Evolutionary conservation across 2,329 filamentous ascomycete species (phyloP).

Genomic region (Thielaviopsis cerberus): DNA sequence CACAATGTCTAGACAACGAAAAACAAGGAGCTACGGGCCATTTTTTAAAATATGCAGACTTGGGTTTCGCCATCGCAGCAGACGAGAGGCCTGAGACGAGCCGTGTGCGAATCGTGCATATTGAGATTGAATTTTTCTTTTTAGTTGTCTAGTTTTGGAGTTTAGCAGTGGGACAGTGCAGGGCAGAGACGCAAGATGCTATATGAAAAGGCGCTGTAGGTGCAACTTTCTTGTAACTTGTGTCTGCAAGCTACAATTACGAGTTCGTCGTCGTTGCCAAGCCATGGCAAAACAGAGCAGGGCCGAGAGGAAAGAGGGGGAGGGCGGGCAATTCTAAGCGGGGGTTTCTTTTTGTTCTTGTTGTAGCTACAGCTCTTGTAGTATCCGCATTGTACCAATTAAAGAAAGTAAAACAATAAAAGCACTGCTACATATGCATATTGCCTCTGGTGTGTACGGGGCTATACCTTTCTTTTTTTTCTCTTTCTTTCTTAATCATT

Average conservation of each 20-base stretch:
- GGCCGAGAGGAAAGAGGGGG: background rate
- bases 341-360: background rate
- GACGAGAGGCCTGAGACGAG: constrained; percentile 3
- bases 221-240: background rate
- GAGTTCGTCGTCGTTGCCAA: background rate
- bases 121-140: background rate
- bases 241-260: background rate
- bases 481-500: no score
- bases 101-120: background rate
- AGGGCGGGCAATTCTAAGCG: no score
- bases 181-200: no score
- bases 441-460: background rate
- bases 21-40: background rate
- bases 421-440: background rate
- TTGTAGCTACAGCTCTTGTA: background rate
- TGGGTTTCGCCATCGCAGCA: constrained; percentile 6
- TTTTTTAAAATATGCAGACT: background rate
- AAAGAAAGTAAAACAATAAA: background rate
- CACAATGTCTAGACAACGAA: background rate
- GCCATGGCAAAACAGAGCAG: background rate
- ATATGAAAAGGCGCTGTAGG: background rate
- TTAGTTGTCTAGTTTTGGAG: background rate
- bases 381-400: background rate
- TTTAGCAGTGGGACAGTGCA: no score
- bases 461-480: no score